Percentiles rank a stretch among this genome's conserved stretches.
Evolutionary conservation across 2,329 filamentous ascomycete species (phyloP).

Genomic region (Diaporthe vaccinii): DNA sequence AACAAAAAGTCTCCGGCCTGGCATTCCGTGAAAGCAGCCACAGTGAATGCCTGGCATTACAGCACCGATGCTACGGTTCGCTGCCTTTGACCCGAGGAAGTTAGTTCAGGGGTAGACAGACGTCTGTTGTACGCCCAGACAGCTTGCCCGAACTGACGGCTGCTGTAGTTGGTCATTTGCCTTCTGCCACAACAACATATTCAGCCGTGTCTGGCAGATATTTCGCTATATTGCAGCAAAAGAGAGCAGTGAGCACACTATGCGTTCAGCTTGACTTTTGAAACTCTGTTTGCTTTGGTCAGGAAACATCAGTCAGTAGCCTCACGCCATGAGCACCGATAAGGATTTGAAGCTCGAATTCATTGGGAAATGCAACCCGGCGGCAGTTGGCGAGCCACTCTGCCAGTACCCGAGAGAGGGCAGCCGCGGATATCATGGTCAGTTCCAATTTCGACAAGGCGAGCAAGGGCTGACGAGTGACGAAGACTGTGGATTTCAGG

Average conservation of each 20-base stretch:
- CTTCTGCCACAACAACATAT: neutral
- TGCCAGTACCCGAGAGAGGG: conserved; percentile 8
- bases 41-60: neutral
- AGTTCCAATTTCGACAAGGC: conserved; percentile 13
- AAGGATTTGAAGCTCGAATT: conserved; percentile 8
- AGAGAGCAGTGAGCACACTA: neutral
- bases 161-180: neutral
- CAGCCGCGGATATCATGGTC: conserved; percentile 3
- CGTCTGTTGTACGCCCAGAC: neutral
- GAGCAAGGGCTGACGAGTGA: neutral
- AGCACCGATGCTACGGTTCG: neutral
- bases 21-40: neutral
- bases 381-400: conserved; percentile 38
- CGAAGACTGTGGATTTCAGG: neutral
- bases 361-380: neutral
- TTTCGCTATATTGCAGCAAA: neutral
- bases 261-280: neutral
- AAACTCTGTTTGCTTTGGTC: neutral
- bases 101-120: conserved; percentile 24
- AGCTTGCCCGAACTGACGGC: neutral
- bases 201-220: neutral
- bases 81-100: neutral
- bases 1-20: conserved; percentile 21
- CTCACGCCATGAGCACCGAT: neutral
- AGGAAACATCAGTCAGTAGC: neutral